A percentile compares a stretch with the other conserved stretches of the same genome.
phyloP scores from a whole-genome alignment of 257 asterid genomes.

The Solanum tarapatanum region DNA sequence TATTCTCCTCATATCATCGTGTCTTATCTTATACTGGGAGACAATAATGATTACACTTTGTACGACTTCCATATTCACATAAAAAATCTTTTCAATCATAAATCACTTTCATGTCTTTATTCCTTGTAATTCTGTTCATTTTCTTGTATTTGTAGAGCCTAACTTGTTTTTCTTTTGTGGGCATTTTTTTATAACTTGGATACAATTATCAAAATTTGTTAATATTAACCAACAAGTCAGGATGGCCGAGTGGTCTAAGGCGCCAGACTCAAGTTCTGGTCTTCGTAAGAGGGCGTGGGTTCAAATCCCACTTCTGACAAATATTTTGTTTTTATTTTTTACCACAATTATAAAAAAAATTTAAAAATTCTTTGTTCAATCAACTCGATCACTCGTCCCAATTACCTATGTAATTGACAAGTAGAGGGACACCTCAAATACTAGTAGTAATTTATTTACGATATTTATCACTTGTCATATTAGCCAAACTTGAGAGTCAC shows the following conservation, averaged over 20 bases:
- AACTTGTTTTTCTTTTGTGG: too few relatives aligned
- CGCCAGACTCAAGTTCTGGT: conserved; percentile 97
- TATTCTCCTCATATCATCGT: not conserved
- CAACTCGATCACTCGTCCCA: not conserved
- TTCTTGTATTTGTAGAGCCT: not conserved
- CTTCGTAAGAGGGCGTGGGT: conserved; percentile 78
- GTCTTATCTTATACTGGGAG: not conserved
- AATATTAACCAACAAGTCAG: conserved; percentile 14
- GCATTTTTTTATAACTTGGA: not conserved
- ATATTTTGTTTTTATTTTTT: too few relatives aligned
- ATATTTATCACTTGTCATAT: not conserved
- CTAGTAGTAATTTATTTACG: not conserved
- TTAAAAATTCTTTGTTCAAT: not conserved
- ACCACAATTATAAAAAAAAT: too few relatives aligned
- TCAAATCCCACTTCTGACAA: conserved; percentile 63
- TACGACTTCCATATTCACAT: too few relatives aligned
- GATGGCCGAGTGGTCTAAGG: conserved; percentile 98
- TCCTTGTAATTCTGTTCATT: not conserved
- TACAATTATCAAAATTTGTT: too few relatives aligned
- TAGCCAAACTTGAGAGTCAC: not conserved
- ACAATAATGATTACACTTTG: not conserved
- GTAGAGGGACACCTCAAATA: not conserved
- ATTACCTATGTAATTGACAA: not conserved
- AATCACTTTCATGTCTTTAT: too few relatives aligned
- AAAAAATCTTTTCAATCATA: too few relatives aligned